Base-by-base conservation (phyloP, 441 rosid species). In the Gossypium laxum region DNA sequence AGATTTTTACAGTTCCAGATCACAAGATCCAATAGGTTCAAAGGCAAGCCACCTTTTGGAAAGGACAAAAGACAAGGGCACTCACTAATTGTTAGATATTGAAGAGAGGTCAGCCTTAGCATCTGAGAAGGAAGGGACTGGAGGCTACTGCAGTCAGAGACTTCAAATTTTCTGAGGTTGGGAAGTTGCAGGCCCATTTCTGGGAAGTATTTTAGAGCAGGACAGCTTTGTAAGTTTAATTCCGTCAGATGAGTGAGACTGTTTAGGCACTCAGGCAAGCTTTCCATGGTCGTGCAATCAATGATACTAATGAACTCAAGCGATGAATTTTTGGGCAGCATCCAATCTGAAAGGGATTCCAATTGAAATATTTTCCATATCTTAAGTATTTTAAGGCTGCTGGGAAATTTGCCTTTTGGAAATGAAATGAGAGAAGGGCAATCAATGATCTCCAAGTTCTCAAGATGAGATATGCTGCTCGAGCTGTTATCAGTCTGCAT, bases 1-100 rank as follows among this genome's bases (percentile, higher is more conserved):
- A 74, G 19, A 34, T 38, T 59, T n/a, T 63, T 41, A 59, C 80
- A 73, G 17, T 78, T 3, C 72, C 62, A 69, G 0, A 80, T 67
- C 1, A 2, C 19, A 45, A 77, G 62, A 14, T 5, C 3, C 19
- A 64, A 38, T 0, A 83, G 28, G 5, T 64, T 77, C 12, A 76
- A 61, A 4, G 81, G 77, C 65, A 77, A 77, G 7, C 79, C 82
- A 5, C 73, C 77, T 60, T 60, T 56, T 0, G 80, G 80, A 68
- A 78, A 77, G 7, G 79, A 76, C 50, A 18, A n/a, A 24, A 78
- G 51, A 58, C 34, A 28, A 6, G 67, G 67, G 45, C 87, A 84
- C 32, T 55, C 28, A 7, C 22, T 1, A 50, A 80, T 65, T 7
- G 0, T 5, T 0, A 84, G 57, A 59, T 14, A 59, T 34, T 65